These are phyloP conservation scores for Sporothrix curviconia DNA, from an alignment of 2,329 filamentous ascomycete species.

Conservation along the genomic window DNA sequence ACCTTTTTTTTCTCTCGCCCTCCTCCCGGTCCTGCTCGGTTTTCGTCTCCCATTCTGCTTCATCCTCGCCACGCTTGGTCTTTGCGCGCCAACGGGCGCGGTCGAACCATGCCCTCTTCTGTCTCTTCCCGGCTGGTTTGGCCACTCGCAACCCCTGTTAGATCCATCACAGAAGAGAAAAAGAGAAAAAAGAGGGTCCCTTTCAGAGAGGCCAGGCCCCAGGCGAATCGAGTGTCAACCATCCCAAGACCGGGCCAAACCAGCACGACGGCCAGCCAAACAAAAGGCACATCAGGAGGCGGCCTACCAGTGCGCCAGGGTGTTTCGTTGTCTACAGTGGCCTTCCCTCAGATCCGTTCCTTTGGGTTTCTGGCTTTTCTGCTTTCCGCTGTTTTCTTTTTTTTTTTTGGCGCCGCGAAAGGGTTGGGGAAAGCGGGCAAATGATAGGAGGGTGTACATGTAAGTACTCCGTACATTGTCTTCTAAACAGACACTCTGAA, in stretches of 20 bases:
- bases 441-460: conserved; percentile 2
- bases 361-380: background rate
- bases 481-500: background rate
- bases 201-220: too few species aligned
- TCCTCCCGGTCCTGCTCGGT: too few species aligned
- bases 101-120: conserved; percentile 1
- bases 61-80: conserved; percentile 3
- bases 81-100: conserved; percentile 8
- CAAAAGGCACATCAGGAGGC: conserved; percentile 6
- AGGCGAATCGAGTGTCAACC: background rate
- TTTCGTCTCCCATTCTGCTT: background rate
- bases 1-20: too few species aligned
- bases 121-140: background rate
- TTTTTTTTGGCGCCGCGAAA: conserved; percentile 8
- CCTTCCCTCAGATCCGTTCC: background rate
- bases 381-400: background rate
- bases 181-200: too few species aligned
- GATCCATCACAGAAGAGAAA: conserved; percentile 5
- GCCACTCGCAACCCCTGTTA: conserved; percentile 5
- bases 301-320: background rate
- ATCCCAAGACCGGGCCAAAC: conserved; percentile 8
- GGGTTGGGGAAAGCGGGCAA: conserved; percentile 1
- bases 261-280: conserved; percentile 13
- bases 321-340: conserved; percentile 3
- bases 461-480: background rate